These are phyloP conservation scores for Phytophthora pseudosyringae DNA, from an alignment of 352 stramenopile species.

Conservation along the genomic window DNA sequence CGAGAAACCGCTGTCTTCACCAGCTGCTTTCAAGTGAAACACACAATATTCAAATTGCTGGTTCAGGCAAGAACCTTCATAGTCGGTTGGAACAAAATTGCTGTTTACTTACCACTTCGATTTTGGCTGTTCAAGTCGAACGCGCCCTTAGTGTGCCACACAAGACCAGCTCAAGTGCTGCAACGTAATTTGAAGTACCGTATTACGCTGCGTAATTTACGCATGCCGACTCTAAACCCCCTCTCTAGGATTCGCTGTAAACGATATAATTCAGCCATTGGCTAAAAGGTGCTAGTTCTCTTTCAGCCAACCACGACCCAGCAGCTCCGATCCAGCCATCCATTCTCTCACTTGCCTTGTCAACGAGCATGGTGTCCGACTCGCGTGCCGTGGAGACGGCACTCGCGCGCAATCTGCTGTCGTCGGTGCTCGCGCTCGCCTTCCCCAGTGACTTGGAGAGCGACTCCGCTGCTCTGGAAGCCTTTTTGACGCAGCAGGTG, in stretches of 20 bases:
- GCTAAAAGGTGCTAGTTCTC: not conserved
- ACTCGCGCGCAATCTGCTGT: conserved; percentile 82
- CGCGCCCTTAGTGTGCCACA: too few relatives aligned
- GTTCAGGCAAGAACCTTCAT: too few relatives aligned
- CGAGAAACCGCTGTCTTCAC: too few relatives aligned
- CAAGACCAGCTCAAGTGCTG: too few relatives aligned
- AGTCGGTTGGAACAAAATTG: too few relatives aligned
- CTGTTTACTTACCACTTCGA: too few relatives aligned
- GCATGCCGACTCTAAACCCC: too few relatives aligned
- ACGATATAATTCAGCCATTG: not conserved
- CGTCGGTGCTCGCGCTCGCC: conserved; percentile 73
- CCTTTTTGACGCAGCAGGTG: conserved; percentile 59
- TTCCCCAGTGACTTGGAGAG: conserved; percentile 64
- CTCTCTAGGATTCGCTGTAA: conserved; percentile 14
- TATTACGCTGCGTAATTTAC: too few relatives aligned
- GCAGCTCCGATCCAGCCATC: conserved; percentile 23
- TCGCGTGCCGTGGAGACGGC: conserved; percentile 28
- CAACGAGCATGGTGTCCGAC: conserved; percentile 17
- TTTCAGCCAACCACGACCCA: conserved; percentile 17
- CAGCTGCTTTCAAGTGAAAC: too few relatives aligned
- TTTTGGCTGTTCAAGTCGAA: too few relatives aligned
- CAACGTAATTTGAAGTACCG: too few relatives aligned
- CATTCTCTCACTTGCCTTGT: conserved; percentile 2
- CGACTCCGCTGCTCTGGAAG: conserved; percentile 42
- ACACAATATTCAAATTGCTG: too few relatives aligned